Evolutionary conservation across 805 yeast species (phyloP), one percentile per base, ranked within the genome.

Genomic region (Schwanniomyces occidentalis): DNA sequence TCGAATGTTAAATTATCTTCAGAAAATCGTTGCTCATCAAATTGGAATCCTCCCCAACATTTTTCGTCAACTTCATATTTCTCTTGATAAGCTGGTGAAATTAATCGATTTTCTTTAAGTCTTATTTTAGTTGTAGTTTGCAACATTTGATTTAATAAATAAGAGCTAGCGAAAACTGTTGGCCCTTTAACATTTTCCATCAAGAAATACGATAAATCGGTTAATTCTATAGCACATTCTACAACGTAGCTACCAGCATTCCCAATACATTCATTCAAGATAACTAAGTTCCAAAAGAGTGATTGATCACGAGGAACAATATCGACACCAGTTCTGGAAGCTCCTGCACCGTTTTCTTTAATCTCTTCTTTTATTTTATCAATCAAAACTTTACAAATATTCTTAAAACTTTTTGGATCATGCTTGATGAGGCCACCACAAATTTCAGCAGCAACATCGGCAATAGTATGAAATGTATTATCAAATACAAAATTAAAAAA

Each of bases 41-140:
- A 77, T 45, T 82, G 88, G 38, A 76, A 71, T 0, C 79, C 88
- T 29, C 95, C 95, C 95, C 95, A 85, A 39, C 81, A 73, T 15
- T 69, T 69, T 32, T 71, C 78, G 25, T 59, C 61, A 8, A 73
- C 58, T 1, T 67, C 72, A 44, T 63, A 45, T 10, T 58, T 52
- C 3, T 45, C 39, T 3, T 57, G 41, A 44, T 72, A 71, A 7
- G 51, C 69, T 24, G 78, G 75, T 30, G 76, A 69, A 37, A 76
- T 71, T 35, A 78, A 60, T 29, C 81, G 65, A 37, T 69, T 67
- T 44, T 84, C 89, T 13, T 60, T 54, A 3, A 84, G 52, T 41
- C 81, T 76, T 8, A 82, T 73, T 30, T 77, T 75, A 0, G 91
- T 76, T 7, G 83, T 57, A 2, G 87, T 69, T 38, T 78, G 74